Evolutionary conservation across 2,329 filamentous ascomycete species (phyloP), one percentile per base, ranked within the genome.

Genomic region (Penicillium rolfsii): DNA sequence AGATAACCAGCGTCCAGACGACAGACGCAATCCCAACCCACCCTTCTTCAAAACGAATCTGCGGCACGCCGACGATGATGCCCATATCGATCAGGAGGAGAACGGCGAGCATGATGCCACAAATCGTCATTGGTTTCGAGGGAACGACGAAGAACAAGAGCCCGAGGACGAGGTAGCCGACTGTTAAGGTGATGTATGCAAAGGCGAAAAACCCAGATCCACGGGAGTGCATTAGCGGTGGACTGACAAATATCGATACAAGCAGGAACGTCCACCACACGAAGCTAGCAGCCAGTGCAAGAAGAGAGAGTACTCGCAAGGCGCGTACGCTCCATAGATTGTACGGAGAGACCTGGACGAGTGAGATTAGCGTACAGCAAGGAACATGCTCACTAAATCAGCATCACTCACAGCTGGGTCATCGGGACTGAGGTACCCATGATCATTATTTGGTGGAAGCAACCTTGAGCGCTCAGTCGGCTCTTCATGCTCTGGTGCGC

Each of bases 171-270:
- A 97, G 82, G 55, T 93, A 91, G 11, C 89, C 87, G 30, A 92
- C 79, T 1, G 93, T 89, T 62, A 98, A 77, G 54, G 88, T 92
- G 5, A 91, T 88, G 76, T 91, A 98, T 64, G 89, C 86, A 73
- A 97, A 96, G 60, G 91, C 86, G 75, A 92, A 92, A 84, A 97
- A 99, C 41, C 91, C 91, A n/a, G 93, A 95, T 5, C 95, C 95
- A 55, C 92, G 87, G 9, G 88, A 90, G 74, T 95, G 87, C 74
- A 98, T 88, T 50, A 89, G 89, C 0, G 94, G 94, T 14, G 93
- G 93, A 56, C 91, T 97, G 67, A 96, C 88, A 78, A 99, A 99
- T 66, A 90, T 87, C 58, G 91, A 92, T 16, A 97, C 87, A n/a
- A 99, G 83, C 36, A 97, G 82, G 57, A 97, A 76, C 9, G 91